Percentiles rank a stretch among this genome's conserved stretches.
phyloP scores from a whole-genome alignment of 2,329 filamentous ascomycete genomes.

The Pyrenophora graminea region DNA sequence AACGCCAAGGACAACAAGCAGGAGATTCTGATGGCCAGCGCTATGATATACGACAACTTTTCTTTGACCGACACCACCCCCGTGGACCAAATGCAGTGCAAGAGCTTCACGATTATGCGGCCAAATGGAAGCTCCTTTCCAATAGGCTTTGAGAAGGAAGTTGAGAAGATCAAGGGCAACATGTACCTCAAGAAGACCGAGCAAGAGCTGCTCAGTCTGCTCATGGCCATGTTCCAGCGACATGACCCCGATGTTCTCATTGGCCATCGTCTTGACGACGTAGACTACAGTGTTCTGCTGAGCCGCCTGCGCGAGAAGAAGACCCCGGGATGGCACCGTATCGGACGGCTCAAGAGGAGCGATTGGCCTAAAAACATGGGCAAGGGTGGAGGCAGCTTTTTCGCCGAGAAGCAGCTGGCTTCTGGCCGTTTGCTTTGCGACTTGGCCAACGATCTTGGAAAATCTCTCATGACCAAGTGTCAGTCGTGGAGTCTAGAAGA shows the following conservation, averaged over 20 bases:
- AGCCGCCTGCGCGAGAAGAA: constrained; percentile 87
- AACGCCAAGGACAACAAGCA: constrained; percentile 95
- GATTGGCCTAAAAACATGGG: constrained; percentile 88
- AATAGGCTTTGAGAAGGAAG: constrained; percentile 80
- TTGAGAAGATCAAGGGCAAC: constrained; percentile 73
- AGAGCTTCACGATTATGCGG: constrained; percentile 88
- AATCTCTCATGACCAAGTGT: constrained; percentile 95
- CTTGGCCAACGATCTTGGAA: constrained; percentile 93
- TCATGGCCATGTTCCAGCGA: constrained; percentile 84
- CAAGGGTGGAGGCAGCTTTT: constrained; percentile 85
- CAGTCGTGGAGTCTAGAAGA: constrained; percentile 98
- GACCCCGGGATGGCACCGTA: constrained; percentile 90
- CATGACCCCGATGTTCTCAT: constrained; percentile 92
- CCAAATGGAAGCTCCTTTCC: constrained; percentile 78
- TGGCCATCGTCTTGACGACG: constrained; percentile 94
- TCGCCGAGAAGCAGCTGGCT: constrained; percentile 87
- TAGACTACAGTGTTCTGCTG: constrained; percentile 89
- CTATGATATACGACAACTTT: constrained; percentile 89
- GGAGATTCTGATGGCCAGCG: constrained; percentile 89
- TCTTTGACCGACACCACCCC: constrained; percentile 85
- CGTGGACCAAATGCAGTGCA: constrained; percentile 84
- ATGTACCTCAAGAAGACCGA: constrained; percentile 85
- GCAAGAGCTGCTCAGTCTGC: constrained; percentile 80
- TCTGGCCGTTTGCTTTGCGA: constrained; percentile 90
- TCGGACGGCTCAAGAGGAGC: constrained; percentile 80